These are phyloP conservation scores for Aulographum hederae DNA, from an alignment of 2,329 filamentous ascomycete species.

Conservation along the genomic window DNA sequence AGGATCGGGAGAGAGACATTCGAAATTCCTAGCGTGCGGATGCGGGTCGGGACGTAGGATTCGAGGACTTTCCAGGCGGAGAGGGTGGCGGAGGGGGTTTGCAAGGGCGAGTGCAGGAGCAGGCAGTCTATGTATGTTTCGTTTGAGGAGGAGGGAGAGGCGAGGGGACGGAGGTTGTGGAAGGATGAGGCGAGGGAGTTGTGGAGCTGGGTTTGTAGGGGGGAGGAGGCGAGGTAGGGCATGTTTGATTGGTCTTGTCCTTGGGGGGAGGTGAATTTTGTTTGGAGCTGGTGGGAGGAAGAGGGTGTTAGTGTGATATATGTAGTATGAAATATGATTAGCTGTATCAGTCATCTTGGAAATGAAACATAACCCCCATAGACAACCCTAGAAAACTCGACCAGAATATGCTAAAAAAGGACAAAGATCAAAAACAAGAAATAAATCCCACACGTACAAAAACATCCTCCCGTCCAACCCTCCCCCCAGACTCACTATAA, in stretches of 20 bases:
- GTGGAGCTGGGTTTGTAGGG: conserved; percentile 45
- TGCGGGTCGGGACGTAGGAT: conserved; percentile 42
- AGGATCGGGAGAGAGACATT: conserved; percentile 48
- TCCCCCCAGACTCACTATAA: conserved; percentile 11
- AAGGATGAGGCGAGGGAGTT: conserved; percentile 51
- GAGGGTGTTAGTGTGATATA: neutral
- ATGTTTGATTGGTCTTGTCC: conserved; percentile 42
- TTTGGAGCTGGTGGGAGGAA: conserved; percentile 41
- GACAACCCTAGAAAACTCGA: conserved; percentile 2
- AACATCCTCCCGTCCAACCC: too few relatives aligned
- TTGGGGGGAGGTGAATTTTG: conserved; percentile 54
- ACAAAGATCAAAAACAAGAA: too few relatives aligned
- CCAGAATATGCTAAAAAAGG: conserved; percentile 24
- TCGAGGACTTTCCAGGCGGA: conserved; percentile 50
- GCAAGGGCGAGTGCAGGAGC: conserved; percentile 39
- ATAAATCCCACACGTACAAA: too few relatives aligned
- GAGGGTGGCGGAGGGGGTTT: conserved; percentile 32
- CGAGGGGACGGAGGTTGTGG: conserved; percentile 30
- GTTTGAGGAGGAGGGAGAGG: conserved; percentile 17
- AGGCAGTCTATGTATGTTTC: conserved; percentile 36
- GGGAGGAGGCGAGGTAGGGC: conserved; percentile 42
- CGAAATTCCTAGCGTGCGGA: conserved; percentile 56
- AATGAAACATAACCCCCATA: too few relatives aligned
- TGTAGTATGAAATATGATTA: too few relatives aligned
- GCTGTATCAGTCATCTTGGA: too few relatives aligned